Evolutionary conservation across 2,329 filamentous ascomycete species (phyloP).

Genomic region (Periconia sp.): DNA sequence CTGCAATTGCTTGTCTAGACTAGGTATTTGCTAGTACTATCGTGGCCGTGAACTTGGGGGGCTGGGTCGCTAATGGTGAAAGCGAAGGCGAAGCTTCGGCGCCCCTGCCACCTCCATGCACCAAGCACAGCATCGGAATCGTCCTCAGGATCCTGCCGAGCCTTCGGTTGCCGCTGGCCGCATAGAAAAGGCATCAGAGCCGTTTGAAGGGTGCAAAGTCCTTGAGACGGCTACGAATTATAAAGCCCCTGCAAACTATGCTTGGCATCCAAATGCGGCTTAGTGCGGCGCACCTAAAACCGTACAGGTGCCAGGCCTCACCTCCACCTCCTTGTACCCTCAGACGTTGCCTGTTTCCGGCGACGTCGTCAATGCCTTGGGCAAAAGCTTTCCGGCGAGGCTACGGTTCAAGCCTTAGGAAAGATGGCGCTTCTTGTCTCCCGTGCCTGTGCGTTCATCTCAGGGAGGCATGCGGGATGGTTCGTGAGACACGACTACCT

Average conservation of each 20-base stretch:
- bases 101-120: constrained; percentile 2
- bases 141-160: constrained; percentile 30
- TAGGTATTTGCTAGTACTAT: constrained; percentile 8
- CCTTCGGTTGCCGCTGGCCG: constrained; percentile 30
- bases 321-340: constrained; percentile 30
- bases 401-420: constrained; percentile 35
- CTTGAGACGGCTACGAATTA: constrained; percentile 31
- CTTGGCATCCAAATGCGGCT: constrained; percentile 15
- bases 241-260: no score
- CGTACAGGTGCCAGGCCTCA: constrained; percentile 28
- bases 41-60: constrained; percentile 10
- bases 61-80: constrained; percentile 7
- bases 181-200: constrained; percentile 39
- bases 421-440: constrained; percentile 31
- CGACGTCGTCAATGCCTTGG: constrained; percentile 41
- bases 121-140: constrained; percentile 18
- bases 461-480: constrained; percentile 31
- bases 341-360: constrained; percentile 45
- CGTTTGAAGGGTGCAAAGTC: constrained; percentile 32
- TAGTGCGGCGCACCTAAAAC: constrained; percentile 29
- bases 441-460: constrained; percentile 33
- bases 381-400: constrained; percentile 25
- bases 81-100: constrained; percentile 5
- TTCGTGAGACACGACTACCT: constrained; percentile 47
- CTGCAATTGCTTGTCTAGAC: constrained; percentile 2